Evolutionary conservation across 331 rosid species (phyloP).

Genomic region (Phaseolus coccineus): DNA sequence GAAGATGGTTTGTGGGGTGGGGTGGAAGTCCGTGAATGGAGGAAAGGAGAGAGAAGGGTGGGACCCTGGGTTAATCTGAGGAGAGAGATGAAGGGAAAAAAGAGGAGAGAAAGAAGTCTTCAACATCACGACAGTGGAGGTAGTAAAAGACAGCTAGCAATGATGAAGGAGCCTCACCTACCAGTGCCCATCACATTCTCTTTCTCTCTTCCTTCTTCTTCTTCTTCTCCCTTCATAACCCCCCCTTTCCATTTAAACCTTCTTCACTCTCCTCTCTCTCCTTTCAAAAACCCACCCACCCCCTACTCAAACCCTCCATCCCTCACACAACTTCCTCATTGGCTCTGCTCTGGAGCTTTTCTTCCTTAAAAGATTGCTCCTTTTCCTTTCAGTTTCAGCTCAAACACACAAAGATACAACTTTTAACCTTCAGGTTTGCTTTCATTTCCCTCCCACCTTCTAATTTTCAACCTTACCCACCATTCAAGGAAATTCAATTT

Average conservation of each 20-base stretch:
- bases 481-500: not conserved
- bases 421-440: conserved; percentile 58
- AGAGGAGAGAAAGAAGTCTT: conserved; percentile 64
- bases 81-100: conserved; percentile 46
- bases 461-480: conserved; percentile 8
- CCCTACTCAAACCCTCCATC: not conserved
- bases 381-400: conserved; percentile 15
- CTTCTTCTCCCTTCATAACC: conserved; percentile 42
- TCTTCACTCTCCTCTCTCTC: conserved; percentile 49
- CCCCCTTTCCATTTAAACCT: conserved; percentile 44
- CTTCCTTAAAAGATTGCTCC: not conserved
- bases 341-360: not conserved
- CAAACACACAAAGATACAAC: not conserved
- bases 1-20: not conserved
- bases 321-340: not conserved
- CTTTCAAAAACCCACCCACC: conserved; percentile 32
- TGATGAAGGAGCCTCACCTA: conserved; percentile 91
- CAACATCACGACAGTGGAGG: conserved; percentile 71
- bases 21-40: conserved; percentile 64
- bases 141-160: conserved; percentile 97
- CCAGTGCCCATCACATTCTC: conserved; percentile 55
- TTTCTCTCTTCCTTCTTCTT: conserved; percentile 11
- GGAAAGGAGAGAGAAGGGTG: conserved; percentile 42
- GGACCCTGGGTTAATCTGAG: conserved; percentile 53
- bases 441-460: not conserved